Evolutionary conservation across 1,284 basidiomycete genomes (phyloP), one percentile per base, ranked within the genome.

Genomic region (Stereum hirsutum): DNA sequence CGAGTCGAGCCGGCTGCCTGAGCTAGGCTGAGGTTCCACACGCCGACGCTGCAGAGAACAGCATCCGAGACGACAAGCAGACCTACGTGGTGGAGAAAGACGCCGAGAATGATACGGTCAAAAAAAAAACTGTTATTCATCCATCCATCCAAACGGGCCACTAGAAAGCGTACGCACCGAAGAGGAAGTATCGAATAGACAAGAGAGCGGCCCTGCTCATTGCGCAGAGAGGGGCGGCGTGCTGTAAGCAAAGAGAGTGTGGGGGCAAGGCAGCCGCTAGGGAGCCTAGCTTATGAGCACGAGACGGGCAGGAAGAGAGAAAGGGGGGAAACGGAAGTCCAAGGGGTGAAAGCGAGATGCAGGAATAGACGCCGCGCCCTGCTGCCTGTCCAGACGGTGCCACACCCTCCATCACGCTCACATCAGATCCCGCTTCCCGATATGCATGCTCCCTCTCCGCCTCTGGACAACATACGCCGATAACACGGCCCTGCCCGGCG

Each of bases 1-100:
- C 52, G 40, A 11, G 32, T 49, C 52, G 55, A 44, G 32, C 52
- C 52, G 43, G 56, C 49, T 23, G 57, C 48, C 42, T 64, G 58
- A 21, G 68, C 58, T 52, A 82, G 62, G 52, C 70, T 72, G 27
- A 76, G 55, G 60, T 85, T 84, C 82, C 82, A 86, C 25, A 78
- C 78, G 44, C 79, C 75, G 25, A 78, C 68, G 52, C 75, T 80
- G 50, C 75, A 74, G 48, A 77, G 68, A 52, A 83, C 66, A 39
- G 81, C 76, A 64, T 74, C 81, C 60, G 72, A 82, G 49, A 76
- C 56, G 50, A 79, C 68, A 57, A 83, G 77, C 43, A 78, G 49
- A 52, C 63, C 84, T 87, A 49, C 7, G 42, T 10, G 20, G 11
- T 12, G 21, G 27, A n/a, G n/a, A n/a, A n/a, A n/a, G n/a, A n/a